Base-by-base conservation (phyloP, 768 basidiomycete genomes). In the Paxillus rubicundulus region DNA sequence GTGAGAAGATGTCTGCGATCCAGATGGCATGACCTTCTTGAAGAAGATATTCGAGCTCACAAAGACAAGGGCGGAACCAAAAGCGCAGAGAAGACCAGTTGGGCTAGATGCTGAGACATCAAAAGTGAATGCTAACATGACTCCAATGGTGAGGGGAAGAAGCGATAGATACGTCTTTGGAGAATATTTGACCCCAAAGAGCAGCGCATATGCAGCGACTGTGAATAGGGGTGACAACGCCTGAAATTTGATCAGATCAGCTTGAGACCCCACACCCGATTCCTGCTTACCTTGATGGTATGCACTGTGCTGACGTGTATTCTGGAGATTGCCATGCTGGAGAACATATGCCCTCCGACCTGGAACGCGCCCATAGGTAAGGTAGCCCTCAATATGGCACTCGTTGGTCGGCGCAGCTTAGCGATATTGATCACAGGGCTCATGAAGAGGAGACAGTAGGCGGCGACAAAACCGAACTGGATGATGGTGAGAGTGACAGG, bases 41-140 rank as follows among this genome's bases (percentile, higher is more conserved):
- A 96, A 98, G 70, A 95, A 97, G 62, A 99, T 98, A 72, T 99
- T 99, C 57, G 93, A 95, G 60, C 88, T 89, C 56, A 99, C 97
- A 68, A 99, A 98, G 58, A 99, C 86, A 52, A 99, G 73, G 28
- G 97, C 97, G 10, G 94, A 97, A 14, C 96, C 96, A 64, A 99
- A 94, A 3, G 97, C 96, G 69, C 91, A 97, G 24, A 97, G 74
- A n/a, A 99, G 72, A 12, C 97, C 97, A 24, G 87, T 72, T 17
- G 81, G 70, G 66, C 93, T 95, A 44, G 93, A 95, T 3, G 85
- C 85, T 1, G 92, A 90, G 52, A 96, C 73, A 70, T 97, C 95
- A 66, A 91, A 95, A 9, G 93, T 92, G 70, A 89, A 96, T 36
- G 93, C 95, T 57, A 99, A 78, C 94, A 98, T 98, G 68, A 99